A percentile compares a stretch with the other conserved stretches of the same genome.
phyloP scores from a whole-genome alignment of 1,139 yeast species.

The Taphrina confusa region DNA sequence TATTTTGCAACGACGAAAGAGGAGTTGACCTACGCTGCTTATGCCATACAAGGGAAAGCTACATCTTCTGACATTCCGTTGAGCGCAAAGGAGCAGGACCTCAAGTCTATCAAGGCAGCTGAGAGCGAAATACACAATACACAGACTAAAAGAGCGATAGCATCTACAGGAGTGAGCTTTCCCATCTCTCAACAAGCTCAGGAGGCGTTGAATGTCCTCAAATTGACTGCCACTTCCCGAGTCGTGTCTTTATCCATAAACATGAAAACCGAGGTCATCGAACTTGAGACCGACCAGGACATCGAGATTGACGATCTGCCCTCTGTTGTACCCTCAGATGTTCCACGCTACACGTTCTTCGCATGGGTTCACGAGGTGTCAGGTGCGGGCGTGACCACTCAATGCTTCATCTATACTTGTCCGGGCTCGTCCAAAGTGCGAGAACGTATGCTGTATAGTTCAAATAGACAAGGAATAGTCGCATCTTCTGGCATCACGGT shows the following conservation, averaged over 20 bases:
- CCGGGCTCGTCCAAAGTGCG: constrained; percentile 88
- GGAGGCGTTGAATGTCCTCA: constrained; percentile 27
- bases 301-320: constrained; percentile 44
- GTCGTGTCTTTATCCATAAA: constrained; percentile 45
- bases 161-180: constrained; percentile 35
- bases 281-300: constrained; percentile 39
- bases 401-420: constrained; percentile 75
- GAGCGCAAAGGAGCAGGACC: constrained; percentile 62
- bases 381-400: constrained; percentile 32
- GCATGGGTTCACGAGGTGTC: constrained; percentile 34
- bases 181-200: constrained; percentile 9
- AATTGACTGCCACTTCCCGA: constrained; percentile 16
- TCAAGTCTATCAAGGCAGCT: constrained; percentile 52
- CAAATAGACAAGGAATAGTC: constrained; percentile 55
- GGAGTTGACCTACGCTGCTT: constrained; percentile 55
- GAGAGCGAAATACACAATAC: constrained; percentile 40
- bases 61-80: constrained; percentile 53
- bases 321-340: constrained; percentile 46
- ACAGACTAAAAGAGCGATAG: constrained; percentile 37
- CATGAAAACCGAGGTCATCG: constrained; percentile 44
- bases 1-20: constrained; percentile 59
- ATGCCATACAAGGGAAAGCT: constrained; percentile 53
- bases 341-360: constrained; percentile 65
- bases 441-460: constrained; percentile 90
- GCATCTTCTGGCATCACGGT: constrained; percentile 27